Percentiles rank a stretch among this genome's conserved stretches.
Evolutionary conservation across 208 protist genomes (phyloP).

Genomic region (Trichomonas gallinae): DNA sequence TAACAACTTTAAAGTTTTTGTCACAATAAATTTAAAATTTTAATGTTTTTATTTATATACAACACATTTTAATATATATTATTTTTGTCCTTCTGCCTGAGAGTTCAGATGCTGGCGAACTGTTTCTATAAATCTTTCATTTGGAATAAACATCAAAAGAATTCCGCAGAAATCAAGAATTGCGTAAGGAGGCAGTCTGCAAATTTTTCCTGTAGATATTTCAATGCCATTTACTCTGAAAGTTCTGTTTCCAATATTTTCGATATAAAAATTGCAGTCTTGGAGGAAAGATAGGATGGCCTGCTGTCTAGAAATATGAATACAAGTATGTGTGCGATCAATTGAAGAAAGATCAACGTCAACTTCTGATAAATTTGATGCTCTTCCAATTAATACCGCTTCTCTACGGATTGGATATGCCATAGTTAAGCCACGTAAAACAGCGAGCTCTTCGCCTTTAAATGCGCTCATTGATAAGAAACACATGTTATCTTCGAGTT

Average conservation of each 20-base stretch:
- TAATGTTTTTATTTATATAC: too few species aligned
- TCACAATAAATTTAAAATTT: too few species aligned
- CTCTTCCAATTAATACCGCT: not conserved
- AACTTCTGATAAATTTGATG: not conserved
- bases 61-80: not conserved
- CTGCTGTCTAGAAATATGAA: not conserved
- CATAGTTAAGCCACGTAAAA: not conserved
- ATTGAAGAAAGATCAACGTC: not conserved
- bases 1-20: too few species aligned
- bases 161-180: not conserved
- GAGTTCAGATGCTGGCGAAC: not conserved
- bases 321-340: not conserved
- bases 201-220: not conserved
- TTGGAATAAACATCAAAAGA: not conserved
- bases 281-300: not conserved
- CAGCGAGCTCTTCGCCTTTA: not conserved
- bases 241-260: not conserved
- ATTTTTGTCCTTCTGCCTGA: too few species aligned
- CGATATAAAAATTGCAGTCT: not conserved
- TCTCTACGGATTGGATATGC: not conserved
- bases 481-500: not conserved
- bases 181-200: not conserved
- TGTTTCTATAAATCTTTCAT: not conserved
- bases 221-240: not conserved
- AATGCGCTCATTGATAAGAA: not conserved